These are phyloP conservation scores for Sarocladium strictum DNA, from an alignment of 2,329 filamentous ascomycete genomes.

Conservation along the genomic window DNA sequence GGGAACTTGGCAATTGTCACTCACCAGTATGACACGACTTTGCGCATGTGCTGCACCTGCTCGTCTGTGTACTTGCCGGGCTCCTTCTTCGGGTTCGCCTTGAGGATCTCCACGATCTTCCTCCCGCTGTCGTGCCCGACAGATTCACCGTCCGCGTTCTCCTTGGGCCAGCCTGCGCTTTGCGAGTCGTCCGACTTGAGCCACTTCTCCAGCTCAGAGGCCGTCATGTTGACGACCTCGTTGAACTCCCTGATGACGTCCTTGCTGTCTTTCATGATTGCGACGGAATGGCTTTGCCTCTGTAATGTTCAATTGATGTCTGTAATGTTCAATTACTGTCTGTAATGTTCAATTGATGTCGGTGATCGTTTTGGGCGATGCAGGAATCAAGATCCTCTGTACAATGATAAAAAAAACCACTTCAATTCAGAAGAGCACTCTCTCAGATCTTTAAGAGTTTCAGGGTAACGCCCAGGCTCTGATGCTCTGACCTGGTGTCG, in stretches of 20 bases:
- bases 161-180: slow-evolving; percentile 54
- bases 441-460: neutral
- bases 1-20: slow-evolving; percentile 11
- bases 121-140: slow-evolving; percentile 59
- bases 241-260: slow-evolving; percentile 53
- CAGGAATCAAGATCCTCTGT: neutral
- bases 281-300: neutral
- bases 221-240: slow-evolving; percentile 59
- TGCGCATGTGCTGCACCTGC: slow-evolving; percentile 52
- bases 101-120: slow-evolving; percentile 57
- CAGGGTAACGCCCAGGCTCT: neutral
- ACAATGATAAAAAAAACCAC: too few relatives aligned
- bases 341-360: slow-evolving; percentile 11
- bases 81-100: slow-evolving; percentile 54
- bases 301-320: neutral
- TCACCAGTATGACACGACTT: slow-evolving; percentile 55
- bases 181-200: slow-evolving; percentile 52
- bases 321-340: neutral
- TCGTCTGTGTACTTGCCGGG: slow-evolving; percentile 50
- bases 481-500: neutral
- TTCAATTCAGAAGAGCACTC: neutral
- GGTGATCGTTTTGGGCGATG: too few relatives aligned
- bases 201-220: slow-evolving; percentile 55
- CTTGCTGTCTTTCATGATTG: slow-evolving; percentile 18
- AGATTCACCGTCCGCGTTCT: slow-evolving; percentile 52